phyloP scores from a whole-genome alignment of 768 basidiomycete species.

The Leucocoprinus leucothites region DNA sequence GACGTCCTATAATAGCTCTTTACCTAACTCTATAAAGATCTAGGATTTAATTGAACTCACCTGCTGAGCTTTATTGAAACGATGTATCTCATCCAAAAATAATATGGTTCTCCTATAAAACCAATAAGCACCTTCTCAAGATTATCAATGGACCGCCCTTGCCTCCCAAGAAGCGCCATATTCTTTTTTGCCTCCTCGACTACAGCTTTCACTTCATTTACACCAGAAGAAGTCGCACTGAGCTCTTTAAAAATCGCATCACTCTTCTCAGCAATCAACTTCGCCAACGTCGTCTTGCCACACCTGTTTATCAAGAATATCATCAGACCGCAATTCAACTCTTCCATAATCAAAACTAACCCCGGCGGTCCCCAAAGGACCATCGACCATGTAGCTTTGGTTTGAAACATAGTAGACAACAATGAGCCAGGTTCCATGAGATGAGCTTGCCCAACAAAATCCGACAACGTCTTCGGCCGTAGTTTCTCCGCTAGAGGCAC shows the following conservation, averaged over 20 bases:
- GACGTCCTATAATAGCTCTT: slow-evolving; percentile 48
- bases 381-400: slow-evolving; percentile 53
- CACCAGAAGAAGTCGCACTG: slow-evolving; percentile 67
- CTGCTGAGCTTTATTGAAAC: slow-evolving; percentile 72
- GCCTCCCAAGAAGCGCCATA: slow-evolving; percentile 66
- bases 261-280: slow-evolving; percentile 60
- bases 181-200: slow-evolving; percentile 74
- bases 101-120: slow-evolving; percentile 61
- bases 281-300: slow-evolving; percentile 75
- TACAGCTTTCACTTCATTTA: slow-evolving; percentile 67
- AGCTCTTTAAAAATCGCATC: slow-evolving; percentile 71
- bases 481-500: slow-evolving; percentile 71
- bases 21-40: background rate
- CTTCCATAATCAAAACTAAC: slow-evolving; percentile 26
- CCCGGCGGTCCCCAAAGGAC: slow-evolving; percentile 80
- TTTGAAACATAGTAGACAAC: slow-evolving; percentile 49
- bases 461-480: slow-evolving; percentile 57
- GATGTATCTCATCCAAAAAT: slow-evolving; percentile 85
- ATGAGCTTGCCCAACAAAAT: slow-evolving; percentile 73
- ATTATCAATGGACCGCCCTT: slow-evolving; percentile 10
- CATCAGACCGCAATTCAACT: background rate
- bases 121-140: background rate
- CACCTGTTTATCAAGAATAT: slow-evolving; percentile 33
- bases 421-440: slow-evolving; percentile 55
- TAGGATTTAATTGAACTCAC: slow-evolving; percentile 24